Conservation (phyloP, 495 filamentous ascomycete species). For the Trichocladium uniseriatum region DNA sequence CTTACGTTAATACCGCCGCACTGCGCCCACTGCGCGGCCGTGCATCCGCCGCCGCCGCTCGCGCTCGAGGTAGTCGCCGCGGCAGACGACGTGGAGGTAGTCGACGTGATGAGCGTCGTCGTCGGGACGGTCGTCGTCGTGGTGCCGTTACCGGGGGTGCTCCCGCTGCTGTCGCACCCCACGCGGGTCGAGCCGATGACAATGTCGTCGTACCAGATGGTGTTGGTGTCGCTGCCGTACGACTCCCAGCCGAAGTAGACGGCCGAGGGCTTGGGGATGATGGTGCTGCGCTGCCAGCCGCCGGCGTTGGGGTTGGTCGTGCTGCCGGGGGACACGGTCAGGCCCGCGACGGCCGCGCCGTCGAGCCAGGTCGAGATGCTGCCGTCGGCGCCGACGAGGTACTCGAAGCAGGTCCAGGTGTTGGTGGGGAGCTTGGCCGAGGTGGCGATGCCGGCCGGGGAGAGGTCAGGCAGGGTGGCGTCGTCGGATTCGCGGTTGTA, state of each 20-base stretch:
- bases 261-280: conserved; percentile 41
- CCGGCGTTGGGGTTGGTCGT: conserved; percentile 40
- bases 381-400: conserved; percentile 46
- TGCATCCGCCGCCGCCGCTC: conserved; percentile 4
- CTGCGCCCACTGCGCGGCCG: neutral
- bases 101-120: neutral
- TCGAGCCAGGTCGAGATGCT: conserved; percentile 51
- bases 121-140: neutral
- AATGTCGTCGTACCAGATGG: conserved; percentile 52
- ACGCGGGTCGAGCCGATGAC: conserved; percentile 34
- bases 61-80: neutral
- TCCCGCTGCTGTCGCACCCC: conserved; percentile 33
- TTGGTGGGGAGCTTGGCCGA: conserved; percentile 38
- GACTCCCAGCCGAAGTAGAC: conserved; percentile 54
- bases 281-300: conserved; percentile 39
- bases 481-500: conserved; percentile 54
- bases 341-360: conserved; percentile 37
- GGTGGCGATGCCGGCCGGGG: conserved; percentile 45
- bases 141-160: neutral
- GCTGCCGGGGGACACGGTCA: conserved; percentile 37
- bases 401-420: conserved; percentile 49
- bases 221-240: conserved; percentile 48
- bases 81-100: neutral
- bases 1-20: conserved; percentile 1
- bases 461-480: conserved; percentile 50